Evolutionary conservation across 148 eudicot genomes (phyloP), one percentile per base, ranked within the genome.

Genomic region (Camellia sinensis): DNA sequence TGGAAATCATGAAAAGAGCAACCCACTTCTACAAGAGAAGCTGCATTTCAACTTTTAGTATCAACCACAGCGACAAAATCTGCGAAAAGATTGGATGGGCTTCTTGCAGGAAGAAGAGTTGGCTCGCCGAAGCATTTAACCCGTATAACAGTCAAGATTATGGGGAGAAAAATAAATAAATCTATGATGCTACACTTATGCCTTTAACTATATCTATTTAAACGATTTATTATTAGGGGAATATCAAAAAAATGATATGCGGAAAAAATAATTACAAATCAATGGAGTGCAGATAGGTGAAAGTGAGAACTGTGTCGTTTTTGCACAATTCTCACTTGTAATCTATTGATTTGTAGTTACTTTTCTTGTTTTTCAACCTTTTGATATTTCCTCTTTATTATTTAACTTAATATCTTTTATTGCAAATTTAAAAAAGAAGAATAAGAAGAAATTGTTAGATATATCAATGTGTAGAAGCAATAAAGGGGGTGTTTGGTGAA

Each of bases 31-130:
- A 89, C 89, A 90, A 90, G 83, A 89, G 99, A 78, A 92, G 88
- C 69, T 92, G 99, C 89, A 96, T 92, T 46, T 94, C 98, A 0
- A 96, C 99, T 13, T 94, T 82, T 68, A 96, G 95, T 63, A 91
- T 96, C 48, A 94, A 96, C 78, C 98, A 92, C 68, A 91, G 84
- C 54, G 97, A 96, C 70, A 93, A 94, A 60, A 85, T 92, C 4
- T 96, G 97, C 70, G 88, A 92, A 81, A 95, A 94, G 64, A 96
- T 96, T 94, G 98, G 99, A 0, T 93, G 92, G 98, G 82, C 10
- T 19, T 88, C 92, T 3, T 96, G 95, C 93, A 88, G 99, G 89
- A 96, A 91, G 89, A 86, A 85, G 6, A 91, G 18, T 62, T 92
- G 93, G 98, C 66, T 92, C 7, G 87, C 89, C 3, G 99, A 94